phyloP scores from a whole-genome alignment of 768 basidiomycete species.

The Leccinum aurantiacum region DNA sequence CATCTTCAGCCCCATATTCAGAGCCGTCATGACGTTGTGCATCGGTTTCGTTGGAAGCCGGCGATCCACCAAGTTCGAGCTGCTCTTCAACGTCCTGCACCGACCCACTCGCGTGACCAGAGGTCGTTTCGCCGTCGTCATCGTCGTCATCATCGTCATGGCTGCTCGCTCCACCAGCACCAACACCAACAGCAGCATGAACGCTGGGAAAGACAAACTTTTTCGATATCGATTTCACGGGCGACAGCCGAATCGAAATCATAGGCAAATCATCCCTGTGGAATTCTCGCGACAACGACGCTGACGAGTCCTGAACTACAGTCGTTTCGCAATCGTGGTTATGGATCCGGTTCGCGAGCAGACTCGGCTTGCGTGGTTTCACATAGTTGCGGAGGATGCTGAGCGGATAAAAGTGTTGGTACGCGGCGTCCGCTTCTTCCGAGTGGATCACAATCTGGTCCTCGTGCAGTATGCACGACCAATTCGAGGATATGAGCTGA shows the following conservation, averaged over 20 bases:
- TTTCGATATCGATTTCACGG: conserved; percentile 48
- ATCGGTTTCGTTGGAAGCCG: conserved; percentile 1
- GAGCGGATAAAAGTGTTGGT: conserved; percentile 68
- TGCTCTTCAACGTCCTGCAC: not conserved
- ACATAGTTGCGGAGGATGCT: conserved; percentile 33
- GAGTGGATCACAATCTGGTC: conserved; percentile 71
- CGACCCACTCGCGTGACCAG: not conserved
- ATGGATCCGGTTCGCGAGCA: conserved; percentile 12
- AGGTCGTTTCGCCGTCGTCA: conserved; percentile 1
- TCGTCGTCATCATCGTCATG: not conserved
- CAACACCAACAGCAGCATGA: not conserved
- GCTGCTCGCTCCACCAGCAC: not conserved
- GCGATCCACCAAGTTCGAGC: conserved; percentile 5
- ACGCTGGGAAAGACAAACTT: conserved; percentile 51
- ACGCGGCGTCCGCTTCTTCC: conserved; percentile 64
- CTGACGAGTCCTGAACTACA: conserved; percentile 1
- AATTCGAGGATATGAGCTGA: conserved; percentile 67
- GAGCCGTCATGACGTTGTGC: conserved; percentile 3
- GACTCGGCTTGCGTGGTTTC: conserved; percentile 26
- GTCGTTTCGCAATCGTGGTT: conserved; percentile 6
- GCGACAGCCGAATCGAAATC: conserved; percentile 43
- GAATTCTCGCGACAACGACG: conserved; percentile 3
- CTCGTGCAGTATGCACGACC: conserved; percentile 73
- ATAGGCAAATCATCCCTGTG: conserved; percentile 36
- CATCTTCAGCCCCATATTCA: conserved; percentile 19